phyloP scores from a whole-genome alignment of 495 filamentous ascomycete genomes.

The Penicillium dipodomyicola region DNA sequence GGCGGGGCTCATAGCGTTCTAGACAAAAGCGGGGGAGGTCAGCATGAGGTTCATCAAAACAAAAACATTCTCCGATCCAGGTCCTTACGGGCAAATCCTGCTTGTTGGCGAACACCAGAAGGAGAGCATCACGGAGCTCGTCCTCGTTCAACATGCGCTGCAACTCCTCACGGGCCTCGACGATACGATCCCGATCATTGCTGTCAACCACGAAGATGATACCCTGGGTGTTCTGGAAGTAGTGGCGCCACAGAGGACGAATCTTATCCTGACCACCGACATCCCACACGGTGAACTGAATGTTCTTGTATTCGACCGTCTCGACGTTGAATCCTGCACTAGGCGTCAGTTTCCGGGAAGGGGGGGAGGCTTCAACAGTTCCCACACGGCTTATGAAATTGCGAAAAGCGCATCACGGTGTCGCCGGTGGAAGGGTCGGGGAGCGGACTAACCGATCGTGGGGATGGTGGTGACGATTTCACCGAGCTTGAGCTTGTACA shows the following conservation, averaged over 20 bases:
- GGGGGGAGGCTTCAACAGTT: neutral
- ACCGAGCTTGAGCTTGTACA: constrained; percentile 99
- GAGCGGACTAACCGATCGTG: constrained; percentile 82
- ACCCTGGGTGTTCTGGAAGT: constrained; percentile 99
- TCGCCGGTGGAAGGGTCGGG: constrained; percentile 5
- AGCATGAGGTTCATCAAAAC: constrained; percentile 1
- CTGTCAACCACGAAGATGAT: constrained; percentile 99
- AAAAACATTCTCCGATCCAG: neutral
- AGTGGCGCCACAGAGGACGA: constrained; percentile 98
- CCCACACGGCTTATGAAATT: neutral
- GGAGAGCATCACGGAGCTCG: constrained; percentile 93
- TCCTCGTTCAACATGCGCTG: constrained; percentile 99
- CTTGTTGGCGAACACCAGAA: constrained; percentile 99
- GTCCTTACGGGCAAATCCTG: constrained; percentile 93
- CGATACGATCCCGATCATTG: constrained; percentile 99
- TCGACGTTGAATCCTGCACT: constrained; percentile 98
- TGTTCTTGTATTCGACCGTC: constrained; percentile 99
- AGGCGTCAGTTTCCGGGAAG: constrained; percentile 4
- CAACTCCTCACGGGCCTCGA: constrained; percentile 97
- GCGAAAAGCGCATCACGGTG: constrained; percentile 14
- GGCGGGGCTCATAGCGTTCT: constrained; percentile 99
- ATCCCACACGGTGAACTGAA: constrained; percentile 99
- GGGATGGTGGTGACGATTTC: constrained; percentile 99
- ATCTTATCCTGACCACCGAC: constrained; percentile 99
- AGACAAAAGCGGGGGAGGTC: constrained; percentile 19